phyloP scores from a whole-genome alignment of 1,284 basidiomycete genomes.

The Irpex lacteus region DNA sequence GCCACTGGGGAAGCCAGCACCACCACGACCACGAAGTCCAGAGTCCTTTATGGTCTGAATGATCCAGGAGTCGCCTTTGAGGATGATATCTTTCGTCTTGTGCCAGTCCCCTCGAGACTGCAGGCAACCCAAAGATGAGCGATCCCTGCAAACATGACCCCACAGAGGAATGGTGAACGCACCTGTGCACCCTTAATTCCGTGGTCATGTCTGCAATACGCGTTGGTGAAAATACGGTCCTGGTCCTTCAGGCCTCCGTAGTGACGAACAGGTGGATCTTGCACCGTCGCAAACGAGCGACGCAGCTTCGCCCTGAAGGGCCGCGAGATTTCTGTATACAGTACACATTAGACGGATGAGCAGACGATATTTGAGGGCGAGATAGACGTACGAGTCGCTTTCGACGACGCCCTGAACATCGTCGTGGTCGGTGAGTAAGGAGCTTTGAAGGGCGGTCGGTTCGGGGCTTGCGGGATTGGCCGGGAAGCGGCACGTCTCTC shows the following conservation, averaged over 20 bases:
- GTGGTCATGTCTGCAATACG: conserved; percentile 82
- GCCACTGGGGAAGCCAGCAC: conserved; percentile 96
- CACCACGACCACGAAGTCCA: conserved; percentile 93
- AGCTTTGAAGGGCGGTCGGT: background rate
- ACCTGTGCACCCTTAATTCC: conserved; percentile 88
- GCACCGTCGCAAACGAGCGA: conserved; percentile 72
- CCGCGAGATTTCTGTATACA: conserved; percentile 33
- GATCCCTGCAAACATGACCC: background rate
- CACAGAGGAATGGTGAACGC: conserved; percentile 18
- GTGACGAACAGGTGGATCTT: conserved; percentile 77
- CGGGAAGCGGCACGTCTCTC: background rate
- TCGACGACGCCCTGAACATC: conserved; percentile 32
- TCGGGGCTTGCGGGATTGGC: conserved; percentile 3
- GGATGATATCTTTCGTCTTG: conserved; percentile 91
- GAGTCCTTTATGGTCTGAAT: conserved; percentile 96
- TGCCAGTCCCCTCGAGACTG: conserved; percentile 97
- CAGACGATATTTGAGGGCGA: background rate
- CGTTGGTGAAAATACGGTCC: conserved; percentile 92
- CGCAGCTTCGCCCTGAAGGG: conserved; percentile 37
- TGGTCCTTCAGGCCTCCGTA: conserved; percentile 94
- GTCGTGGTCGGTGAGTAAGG: conserved; percentile 19
- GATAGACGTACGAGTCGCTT: conserved; percentile 24
- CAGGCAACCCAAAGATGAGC: background rate
- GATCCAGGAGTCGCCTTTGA: conserved; percentile 97
- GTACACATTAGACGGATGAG: background rate